Evolutionary conservation across 257 asterid species (phyloP), one percentile per base, ranked within the genome.

Genomic region (Jaltomata sinuosa): DNA sequence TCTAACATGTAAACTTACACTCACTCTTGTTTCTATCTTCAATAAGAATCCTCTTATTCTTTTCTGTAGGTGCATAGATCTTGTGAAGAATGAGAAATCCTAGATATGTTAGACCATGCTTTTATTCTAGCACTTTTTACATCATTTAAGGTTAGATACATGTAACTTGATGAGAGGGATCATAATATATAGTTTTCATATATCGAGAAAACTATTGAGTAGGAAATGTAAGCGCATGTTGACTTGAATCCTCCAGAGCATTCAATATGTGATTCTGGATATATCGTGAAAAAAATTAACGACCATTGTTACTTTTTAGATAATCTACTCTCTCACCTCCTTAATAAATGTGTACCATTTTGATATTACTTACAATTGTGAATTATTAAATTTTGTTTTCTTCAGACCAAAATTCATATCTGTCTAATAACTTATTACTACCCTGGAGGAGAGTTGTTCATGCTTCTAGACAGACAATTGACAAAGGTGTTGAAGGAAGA

Each of bases 41-140:
- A 11, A 9, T 59, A 59, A 59, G 34, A 8, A 59, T 59, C 68
- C 11, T 59, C 22, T 61, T 83, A 78, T n/a, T 57, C 62, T 40
- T 61, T 85, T 50, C 76, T 88, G 84, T 89, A 96, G 99, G 98
- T 96, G 76, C 99, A 96, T 86, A 96, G 99, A 91, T 98, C 99
- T 85, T 94, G 98, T 89, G 98, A 98, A 40, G 99, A 96, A 87
- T 89, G 99, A 88, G 98, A 94, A 87, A 96, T 96, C 87, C 93
- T 96, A 32, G 98, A 94, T 89, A 88, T 94, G 97, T 85, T 96
- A 91, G 99, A 96, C 86, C 99, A 96, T 83, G 98, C 99, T 83
- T 96, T 96, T 89, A 97, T 96, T 87, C 99, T 98, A 47, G 98
- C 98, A 49, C 91, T 96, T 15, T 96, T 94, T 83, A 98, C 99